Base-by-base conservation (phyloP, 169 alveolate genomes). In the Plasmodium fragile region DNA sequence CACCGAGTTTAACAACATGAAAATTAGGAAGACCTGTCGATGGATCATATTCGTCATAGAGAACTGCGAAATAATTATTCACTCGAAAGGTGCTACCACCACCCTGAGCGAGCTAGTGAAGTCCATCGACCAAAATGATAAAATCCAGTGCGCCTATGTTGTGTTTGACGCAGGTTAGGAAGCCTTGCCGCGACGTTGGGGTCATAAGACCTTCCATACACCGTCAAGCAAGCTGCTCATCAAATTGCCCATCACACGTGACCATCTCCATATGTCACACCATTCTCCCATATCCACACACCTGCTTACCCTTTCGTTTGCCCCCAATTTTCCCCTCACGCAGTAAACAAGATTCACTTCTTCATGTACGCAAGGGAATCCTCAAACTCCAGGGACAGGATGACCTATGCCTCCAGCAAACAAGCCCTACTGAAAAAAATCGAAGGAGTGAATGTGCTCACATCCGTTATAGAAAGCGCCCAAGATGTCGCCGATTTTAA, bases 341-440 rank as follows among this genome's bases (percentile, higher is more conserved):
- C 70, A 96, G 97, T 96, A 22, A 95, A 92, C 92, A 87, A 94
- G 90, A 94, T 96, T 28, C 96, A 92, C 25, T 92, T 96, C 87
- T 96, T 96, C 79, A 96, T 96, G 97, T 96, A 93, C 93, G 97
- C 97, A 65, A 70, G 97, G 45, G 94, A 82, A 28, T 83, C 91
- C 45, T 95, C 97, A 8, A 93, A 95, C 32, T 95, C 97, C 28
- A 91, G 96, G 84, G 93, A 95, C 28, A 93, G 97, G 41, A 96
- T 96, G 87, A 95, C 96, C n/a, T 96, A 96, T 92, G 95, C 97
- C 8, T 95, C 97, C 8, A 96, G 97, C 45, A 96, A 96, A 39
- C 97, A 94, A 85, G 95, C 97, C 22, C 92, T 96, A 25, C 95
- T 95, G 87, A 96, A 96, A 92, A 93, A 95, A 45, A 81, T 96